Evolutionary conservation across 2,329 filamentous ascomycete genomes (phyloP).

Genomic region (Penicillium sp.): DNA sequence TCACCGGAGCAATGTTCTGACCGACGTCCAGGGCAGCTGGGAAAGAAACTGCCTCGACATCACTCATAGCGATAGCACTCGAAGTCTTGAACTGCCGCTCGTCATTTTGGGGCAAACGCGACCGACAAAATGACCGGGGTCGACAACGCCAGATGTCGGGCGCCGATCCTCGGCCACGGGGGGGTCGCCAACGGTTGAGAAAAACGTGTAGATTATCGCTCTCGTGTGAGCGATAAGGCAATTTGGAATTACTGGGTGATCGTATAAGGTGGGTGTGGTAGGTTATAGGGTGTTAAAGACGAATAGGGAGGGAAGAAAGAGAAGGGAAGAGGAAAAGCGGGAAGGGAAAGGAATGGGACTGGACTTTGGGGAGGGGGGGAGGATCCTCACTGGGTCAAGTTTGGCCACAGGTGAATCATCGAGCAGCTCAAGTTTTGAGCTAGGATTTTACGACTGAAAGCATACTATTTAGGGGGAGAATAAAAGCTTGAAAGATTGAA

Average conservation of each 20-base stretch:
- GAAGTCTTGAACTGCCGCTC: constrained; percentile 41
- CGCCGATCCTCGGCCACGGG: constrained; percentile 34
- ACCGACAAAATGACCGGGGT: constrained; percentile 32
- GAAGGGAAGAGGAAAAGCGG: constrained; percentile 16
- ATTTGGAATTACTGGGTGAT: constrained; percentile 3
- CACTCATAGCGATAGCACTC: constrained; percentile 51
- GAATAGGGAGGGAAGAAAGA: constrained; percentile 18
- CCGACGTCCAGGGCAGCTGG: constrained; percentile 40
- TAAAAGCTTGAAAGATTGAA: not conserved
- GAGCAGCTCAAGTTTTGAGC: constrained; percentile 2
- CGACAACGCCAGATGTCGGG: constrained; percentile 36
- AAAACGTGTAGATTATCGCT: constrained; percentile 13
- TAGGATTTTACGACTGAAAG: not conserved
- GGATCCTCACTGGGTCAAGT: constrained; percentile 14
- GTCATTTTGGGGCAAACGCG: constrained; percentile 46
- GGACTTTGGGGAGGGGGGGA: constrained; percentile 7
- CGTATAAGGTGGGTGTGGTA: not conserved
- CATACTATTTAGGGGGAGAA: not conserved
- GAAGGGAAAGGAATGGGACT: constrained; percentile 21
- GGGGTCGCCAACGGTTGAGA: constrained; percentile 10
- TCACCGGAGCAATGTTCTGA: constrained; percentile 33
- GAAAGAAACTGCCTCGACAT: constrained; percentile 45
- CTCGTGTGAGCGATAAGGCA: constrained; percentile 4
- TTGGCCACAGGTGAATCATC: constrained; percentile 15
- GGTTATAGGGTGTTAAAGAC: not conserved